Percentiles rank a stretch among this genome's conserved stretches.
phyloP scores from a whole-genome alignment of 2,329 filamentous ascomycete species.

The Colletotrichum tanaceti region DNA sequence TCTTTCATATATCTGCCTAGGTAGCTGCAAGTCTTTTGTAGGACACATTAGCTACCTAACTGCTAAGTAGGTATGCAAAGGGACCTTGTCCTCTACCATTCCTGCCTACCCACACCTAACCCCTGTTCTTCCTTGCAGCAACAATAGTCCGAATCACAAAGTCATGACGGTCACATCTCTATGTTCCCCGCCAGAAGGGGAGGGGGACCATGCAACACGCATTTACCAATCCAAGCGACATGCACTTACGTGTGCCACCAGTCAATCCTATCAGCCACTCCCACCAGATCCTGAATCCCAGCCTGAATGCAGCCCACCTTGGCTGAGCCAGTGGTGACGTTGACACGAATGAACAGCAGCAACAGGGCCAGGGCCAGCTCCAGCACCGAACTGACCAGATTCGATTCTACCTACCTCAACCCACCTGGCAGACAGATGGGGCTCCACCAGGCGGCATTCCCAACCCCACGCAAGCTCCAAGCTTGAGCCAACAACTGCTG shows the following conservation, averaged over 20 bases:
- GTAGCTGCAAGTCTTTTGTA: constrained; percentile 7
- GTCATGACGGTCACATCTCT: constrained; percentile 36
- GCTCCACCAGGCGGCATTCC: constrained; percentile 27
- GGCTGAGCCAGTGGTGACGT: constrained; percentile 38
- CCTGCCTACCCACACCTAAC: not conserved
- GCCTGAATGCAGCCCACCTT: constrained; percentile 22
- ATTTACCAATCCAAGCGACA: constrained; percentile 16
- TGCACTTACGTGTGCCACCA: constrained; percentile 20
- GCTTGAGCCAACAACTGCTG: constrained; percentile 19
- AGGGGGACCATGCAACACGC: constrained; percentile 8
- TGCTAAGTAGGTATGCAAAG: too few relatives aligned
- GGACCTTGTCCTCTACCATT: constrained; percentile 4
- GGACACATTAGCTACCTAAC: not conserved
- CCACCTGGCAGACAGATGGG: constrained; percentile 20
- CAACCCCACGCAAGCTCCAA: constrained; percentile 28
- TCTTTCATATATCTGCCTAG: not conserved
- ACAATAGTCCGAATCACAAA: constrained; percentile 24
- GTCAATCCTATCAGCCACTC: constrained; percentile 10
- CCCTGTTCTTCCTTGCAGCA: constrained; percentile 27
- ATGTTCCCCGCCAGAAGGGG: constrained; percentile 15
- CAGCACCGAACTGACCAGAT: constrained; percentile 22
- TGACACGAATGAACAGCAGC: constrained; percentile 24
- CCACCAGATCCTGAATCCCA: constrained; percentile 11
- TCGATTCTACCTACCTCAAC: constrained; percentile 17
- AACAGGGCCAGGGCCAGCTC: not conserved